A percentile compares a stretch with the other conserved stretches of the same genome.
Evolutionary conservation across 148 eudicot species (phyloP).

Genomic region (Gaultheria prostrata): DNA sequence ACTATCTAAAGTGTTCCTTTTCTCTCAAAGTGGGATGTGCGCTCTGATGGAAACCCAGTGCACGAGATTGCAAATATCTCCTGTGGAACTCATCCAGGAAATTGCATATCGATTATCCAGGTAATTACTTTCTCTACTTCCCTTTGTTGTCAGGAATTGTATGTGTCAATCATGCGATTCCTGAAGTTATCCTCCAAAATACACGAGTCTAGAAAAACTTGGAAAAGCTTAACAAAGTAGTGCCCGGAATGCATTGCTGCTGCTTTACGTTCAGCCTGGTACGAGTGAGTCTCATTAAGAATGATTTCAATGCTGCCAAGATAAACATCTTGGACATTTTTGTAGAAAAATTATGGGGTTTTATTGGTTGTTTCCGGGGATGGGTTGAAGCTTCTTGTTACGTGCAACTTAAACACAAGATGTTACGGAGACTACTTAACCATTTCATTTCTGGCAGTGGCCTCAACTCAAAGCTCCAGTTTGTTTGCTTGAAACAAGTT

Average conservation of each 20-base stretch:
- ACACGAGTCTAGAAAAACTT: background rate
- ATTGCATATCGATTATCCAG: constrained; percentile 50
- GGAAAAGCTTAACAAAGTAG: background rate
- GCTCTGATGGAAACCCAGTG: constrained; percentile 32
- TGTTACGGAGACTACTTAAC: background rate
- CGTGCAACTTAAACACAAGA: background rate
- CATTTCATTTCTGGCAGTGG: background rate
- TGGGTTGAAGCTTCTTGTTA: background rate
- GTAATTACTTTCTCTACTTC: constrained; percentile 20
- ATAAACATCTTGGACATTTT: background rate
- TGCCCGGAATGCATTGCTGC: background rate
- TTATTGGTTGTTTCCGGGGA: background rate
- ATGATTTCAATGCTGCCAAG: background rate
- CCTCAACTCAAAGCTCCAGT: background rate
- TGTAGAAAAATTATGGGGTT: background rate
- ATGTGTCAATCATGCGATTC: background rate
- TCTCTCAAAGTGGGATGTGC: constrained; percentile 50
- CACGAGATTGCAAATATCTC: constrained; percentile 30
- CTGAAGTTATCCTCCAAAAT: background rate
- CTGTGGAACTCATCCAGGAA: constrained; percentile 39
- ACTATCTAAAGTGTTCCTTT: background rate
- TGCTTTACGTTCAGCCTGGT: background rate
- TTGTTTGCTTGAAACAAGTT: background rate
- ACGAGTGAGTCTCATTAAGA: background rate
- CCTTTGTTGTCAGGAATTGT: background rate